A percentile compares a stretch with the other conserved stretches of the same genome.
These are phyloP conservation scores for Rhododendron simsii DNA, from an alignment of 148 eudicot species.

Conservation along the genomic window DNA sequence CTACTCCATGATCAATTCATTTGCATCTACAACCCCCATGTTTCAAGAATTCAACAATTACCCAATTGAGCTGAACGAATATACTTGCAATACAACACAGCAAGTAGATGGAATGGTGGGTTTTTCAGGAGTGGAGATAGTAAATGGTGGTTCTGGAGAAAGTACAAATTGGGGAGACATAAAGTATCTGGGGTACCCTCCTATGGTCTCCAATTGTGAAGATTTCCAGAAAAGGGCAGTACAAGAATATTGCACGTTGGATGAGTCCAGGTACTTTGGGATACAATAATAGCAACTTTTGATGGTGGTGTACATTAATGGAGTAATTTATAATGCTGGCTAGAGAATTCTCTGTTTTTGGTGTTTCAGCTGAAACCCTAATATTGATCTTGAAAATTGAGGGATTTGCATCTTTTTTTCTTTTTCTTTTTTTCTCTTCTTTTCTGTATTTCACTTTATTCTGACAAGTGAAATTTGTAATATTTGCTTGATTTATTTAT, in stretches of 20 bases:
- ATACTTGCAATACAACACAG: neutral
- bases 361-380: neutral
- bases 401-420: neutral
- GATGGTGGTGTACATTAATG: conserved; percentile 12
- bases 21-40: neutral
- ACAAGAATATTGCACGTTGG: neutral
- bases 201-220: conserved; percentile 14
- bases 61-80: conserved; percentile 26
- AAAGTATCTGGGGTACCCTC: conserved; percentile 31
- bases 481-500: neutral
- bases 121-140: conserved; percentile 22
- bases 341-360: neutral
- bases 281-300: conserved; percentile 16
- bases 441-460: neutral
- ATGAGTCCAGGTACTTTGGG: conserved; percentile 23
- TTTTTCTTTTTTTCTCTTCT: too few species aligned
- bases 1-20: conserved; percentile 3
- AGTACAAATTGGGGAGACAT: conserved; percentile 37
- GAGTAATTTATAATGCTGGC: neutral
- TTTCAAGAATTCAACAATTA: conserved; percentile 27
- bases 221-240: neutral
- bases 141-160: conserved; percentile 32
- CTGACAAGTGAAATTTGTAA: neutral
- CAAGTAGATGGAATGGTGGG: conserved; percentile 26
- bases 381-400: neutral